These are phyloP conservation scores for Psilocybe sp. DNA, from an alignment of 768 basidiomycete genomes.

Conservation along the genomic window DNA sequence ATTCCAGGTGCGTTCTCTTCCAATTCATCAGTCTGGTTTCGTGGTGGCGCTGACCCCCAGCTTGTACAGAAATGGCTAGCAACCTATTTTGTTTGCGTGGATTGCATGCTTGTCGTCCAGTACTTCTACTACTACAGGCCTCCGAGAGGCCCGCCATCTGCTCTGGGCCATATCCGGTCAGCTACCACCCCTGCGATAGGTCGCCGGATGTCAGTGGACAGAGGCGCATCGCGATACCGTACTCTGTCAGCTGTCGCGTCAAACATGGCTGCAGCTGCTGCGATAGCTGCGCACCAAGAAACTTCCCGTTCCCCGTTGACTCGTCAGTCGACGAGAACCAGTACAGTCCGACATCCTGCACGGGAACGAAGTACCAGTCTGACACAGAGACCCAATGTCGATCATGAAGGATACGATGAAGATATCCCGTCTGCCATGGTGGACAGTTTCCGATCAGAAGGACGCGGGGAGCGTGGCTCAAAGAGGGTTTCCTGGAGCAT, in stretches of 20 bases:
- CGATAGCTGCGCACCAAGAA: conserved; percentile 64
- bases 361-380: conserved; percentile 3
- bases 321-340: conserved; percentile 8
- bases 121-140: conserved; percentile 71
- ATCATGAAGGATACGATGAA: conserved; percentile 34
- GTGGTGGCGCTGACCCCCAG: conserved; percentile 9
- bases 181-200: conserved; percentile 35
- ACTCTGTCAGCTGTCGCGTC: conserved; percentile 67
- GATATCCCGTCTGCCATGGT: conserved; percentile 54
- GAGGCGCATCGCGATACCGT: conserved; percentile 60
- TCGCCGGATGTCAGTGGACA: conserved; percentile 51
- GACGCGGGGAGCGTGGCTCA: conserved; percentile 38
- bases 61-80: conserved; percentile 79
- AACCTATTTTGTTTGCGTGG: conserved; percentile 84
- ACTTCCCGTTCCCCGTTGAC: conserved; percentile 20
- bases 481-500: conserved; percentile 70
- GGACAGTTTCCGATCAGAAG: conserved; percentile 79
- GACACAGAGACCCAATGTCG: conserved; percentile 14
- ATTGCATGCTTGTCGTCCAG: conserved; percentile 72
- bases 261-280: conserved; percentile 70
- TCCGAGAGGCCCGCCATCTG: conserved; percentile 31
- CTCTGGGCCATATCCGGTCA: conserved; percentile 34
- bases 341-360: conserved; percentile 3
- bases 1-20: conserved; percentile 69
- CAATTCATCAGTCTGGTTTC: neutral